Conservation (phyloP, 2,329 filamentous ascomycete genomes). For the Fusarium sp. region DNA sequence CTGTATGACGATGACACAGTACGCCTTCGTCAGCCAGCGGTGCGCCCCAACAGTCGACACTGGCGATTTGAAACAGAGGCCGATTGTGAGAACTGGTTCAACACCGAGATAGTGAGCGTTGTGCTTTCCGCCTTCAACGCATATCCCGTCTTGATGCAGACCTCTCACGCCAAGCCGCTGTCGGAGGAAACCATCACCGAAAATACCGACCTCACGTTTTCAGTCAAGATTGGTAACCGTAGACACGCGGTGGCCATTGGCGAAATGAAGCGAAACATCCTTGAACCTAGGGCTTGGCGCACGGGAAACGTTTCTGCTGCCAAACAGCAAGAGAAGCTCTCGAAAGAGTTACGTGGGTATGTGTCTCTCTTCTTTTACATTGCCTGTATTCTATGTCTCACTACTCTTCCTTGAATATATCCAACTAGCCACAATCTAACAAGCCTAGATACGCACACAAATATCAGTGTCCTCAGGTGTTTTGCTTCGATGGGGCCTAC, state of each 20-base stretch:
- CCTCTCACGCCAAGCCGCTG: constrained; percentile 7
- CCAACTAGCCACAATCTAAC: neutral
- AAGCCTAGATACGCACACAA: constrained; percentile 1
- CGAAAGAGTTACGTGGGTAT: constrained; percentile 7
- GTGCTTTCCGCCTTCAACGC: neutral
- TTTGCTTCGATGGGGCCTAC: neutral
- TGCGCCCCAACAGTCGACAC: neutral
- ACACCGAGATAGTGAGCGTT: constrained; percentile 6
- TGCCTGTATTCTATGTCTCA: neutral
- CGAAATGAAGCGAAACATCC: constrained; percentile 7
- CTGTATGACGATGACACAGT: neutral
- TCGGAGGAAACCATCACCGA: neutral
- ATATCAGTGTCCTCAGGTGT: constrained; percentile 9
- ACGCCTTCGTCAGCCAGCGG: neutral
- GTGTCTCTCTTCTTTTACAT: neutral
- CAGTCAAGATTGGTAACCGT: neutral
- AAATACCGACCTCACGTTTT: constrained; percentile 4
- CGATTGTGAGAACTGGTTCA: constrained; percentile 12
- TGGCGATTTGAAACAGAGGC: constrained; percentile 6
- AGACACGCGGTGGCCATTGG: neutral
- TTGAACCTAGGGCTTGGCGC: neutral
- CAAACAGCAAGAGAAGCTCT: neutral
- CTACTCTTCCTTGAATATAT: neutral
- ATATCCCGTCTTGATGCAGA: neutral
- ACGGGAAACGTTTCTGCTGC: neutral